Conservation (phyloP, 352 stramenopile species). For the Phytophthora fragariae region DNA sequence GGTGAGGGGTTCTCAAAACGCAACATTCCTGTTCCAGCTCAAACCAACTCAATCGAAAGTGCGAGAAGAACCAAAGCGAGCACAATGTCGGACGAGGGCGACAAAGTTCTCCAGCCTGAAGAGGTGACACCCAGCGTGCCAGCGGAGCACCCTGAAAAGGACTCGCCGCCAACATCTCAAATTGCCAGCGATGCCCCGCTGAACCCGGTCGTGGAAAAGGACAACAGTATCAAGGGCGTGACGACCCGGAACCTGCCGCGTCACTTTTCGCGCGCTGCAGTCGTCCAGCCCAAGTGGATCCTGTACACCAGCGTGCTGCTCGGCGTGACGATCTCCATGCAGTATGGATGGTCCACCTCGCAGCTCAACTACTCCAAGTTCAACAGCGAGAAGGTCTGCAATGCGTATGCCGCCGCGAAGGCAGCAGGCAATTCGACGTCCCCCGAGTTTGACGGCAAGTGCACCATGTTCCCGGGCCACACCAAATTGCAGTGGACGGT, state of each 20-base stretch:
- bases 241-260: conserved; percentile 29
- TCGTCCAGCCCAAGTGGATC: conserved; percentile 40
- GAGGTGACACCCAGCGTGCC: conserved; percentile 14
- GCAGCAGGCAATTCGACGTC: conserved; percentile 1
- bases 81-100: conserved; percentile 20
- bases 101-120: conserved; percentile 20
- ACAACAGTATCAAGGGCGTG: conserved; percentile 19
- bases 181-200: conserved; percentile 1
- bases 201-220: conserved; percentile 7
- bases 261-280: conserved; percentile 22
- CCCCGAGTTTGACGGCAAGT: conserved; percentile 13
- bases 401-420: conserved; percentile 14
- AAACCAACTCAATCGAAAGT: conserved; percentile 6
- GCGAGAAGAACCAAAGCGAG: background rate
- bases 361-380: conserved; percentile 48
- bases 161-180: background rate
- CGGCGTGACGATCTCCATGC: conserved; percentile 30
- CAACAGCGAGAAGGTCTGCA: conserved; percentile 36
- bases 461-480: conserved; percentile 50
- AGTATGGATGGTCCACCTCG: conserved; percentile 52
- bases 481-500: conserved; percentile 45
- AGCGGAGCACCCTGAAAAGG: background rate
- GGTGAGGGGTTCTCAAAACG: conserved; percentile 8
- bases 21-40: conserved; percentile 15
- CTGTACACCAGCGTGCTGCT: conserved; percentile 39